These are phyloP conservation scores for Apiosordaria backusii DNA, from an alignment of 495 filamentous ascomycete species.

Conservation along the genomic window DNA sequence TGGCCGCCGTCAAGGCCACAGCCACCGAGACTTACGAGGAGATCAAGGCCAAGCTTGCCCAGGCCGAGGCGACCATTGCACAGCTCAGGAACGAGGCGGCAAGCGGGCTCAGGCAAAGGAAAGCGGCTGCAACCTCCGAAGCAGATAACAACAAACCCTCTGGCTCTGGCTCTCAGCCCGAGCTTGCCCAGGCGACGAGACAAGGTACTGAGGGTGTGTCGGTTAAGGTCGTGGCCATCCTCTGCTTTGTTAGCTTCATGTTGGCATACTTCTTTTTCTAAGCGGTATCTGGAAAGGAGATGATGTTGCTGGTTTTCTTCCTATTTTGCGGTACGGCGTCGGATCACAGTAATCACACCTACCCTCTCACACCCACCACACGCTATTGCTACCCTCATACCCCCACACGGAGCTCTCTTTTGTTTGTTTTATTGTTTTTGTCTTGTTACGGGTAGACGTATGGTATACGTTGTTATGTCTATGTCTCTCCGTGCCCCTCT, in stretches of 20 bases:
- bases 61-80: constrained; percentile 72
- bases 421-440: not conserved
- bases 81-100: constrained; percentile 61
- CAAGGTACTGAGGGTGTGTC: constrained; percentile 72
- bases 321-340: not conserved
- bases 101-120: constrained; percentile 67
- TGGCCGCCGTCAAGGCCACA: constrained; percentile 41
- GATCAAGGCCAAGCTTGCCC: constrained; percentile 64
- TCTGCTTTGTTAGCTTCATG: constrained; percentile 88
- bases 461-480: constrained; percentile 1
- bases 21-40: constrained; percentile 54
- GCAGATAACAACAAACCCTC: constrained; percentile 42
- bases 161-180: constrained; percentile 13
- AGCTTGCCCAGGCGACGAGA: constrained; percentile 53
- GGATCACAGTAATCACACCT: not conserved
- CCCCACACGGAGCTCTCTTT: constrained; percentile 2
- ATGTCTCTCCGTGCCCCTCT: not conserved
- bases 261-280: constrained; percentile 95
- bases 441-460: constrained; percentile 1
- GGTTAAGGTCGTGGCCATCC: constrained; percentile 71
- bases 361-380: not conserved
- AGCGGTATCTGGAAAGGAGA: not conserved
- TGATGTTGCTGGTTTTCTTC: not conserved
- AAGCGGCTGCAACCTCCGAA: constrained; percentile 49
- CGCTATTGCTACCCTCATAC: not conserved